A percentile compares a stretch with the other conserved stretches of the same genome.
These are phyloP conservation scores for Vitrella brassicaformis DNA, from an alignment of 73 alveolate species.

Conservation along the genomic window DNA sequence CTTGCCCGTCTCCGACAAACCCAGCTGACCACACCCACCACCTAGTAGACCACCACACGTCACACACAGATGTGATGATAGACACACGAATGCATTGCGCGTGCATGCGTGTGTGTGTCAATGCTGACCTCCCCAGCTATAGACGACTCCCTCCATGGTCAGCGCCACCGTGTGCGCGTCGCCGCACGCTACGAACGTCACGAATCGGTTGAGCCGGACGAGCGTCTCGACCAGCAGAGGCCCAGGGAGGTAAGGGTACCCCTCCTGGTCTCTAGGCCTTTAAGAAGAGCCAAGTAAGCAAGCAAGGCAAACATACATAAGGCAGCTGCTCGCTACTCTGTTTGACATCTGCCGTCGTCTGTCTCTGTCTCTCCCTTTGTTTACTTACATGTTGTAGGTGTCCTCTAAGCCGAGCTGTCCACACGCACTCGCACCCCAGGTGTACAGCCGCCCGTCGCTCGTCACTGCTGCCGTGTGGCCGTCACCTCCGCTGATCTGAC, in stretches of 20 bases:
- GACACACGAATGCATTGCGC: no score
- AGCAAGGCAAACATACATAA: no score
- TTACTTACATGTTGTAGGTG: conserved; percentile 42
- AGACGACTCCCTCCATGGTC: conserved; percentile 66
- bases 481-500: conserved; percentile 83
- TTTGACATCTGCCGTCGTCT: no score
- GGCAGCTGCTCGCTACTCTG: no score
- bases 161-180: conserved; percentile 90
- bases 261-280: conserved; percentile 71
- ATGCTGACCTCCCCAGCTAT: no score
- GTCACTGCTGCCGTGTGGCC: conserved; percentile 77
- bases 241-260: conserved; percentile 82
- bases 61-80: no score
- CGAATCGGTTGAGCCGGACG: conserved; percentile 11
- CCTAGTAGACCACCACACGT: no score
- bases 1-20: conserved; percentile 73
- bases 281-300: no score
- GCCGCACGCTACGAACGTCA: conserved; percentile 80
- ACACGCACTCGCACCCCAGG: conserved; percentile 86
- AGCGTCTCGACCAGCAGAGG: conserved; percentile 64
- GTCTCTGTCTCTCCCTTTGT: no score
- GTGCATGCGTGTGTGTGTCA: no score
- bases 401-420: conserved; percentile 74
- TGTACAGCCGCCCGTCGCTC: conserved; percentile 47
- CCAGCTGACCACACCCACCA: conserved; percentile 87